These are phyloP conservation scores for Rhodotorula paludigena DNA, from an alignment of 768 basidiomycete species.

Conservation along the genomic window DNA sequence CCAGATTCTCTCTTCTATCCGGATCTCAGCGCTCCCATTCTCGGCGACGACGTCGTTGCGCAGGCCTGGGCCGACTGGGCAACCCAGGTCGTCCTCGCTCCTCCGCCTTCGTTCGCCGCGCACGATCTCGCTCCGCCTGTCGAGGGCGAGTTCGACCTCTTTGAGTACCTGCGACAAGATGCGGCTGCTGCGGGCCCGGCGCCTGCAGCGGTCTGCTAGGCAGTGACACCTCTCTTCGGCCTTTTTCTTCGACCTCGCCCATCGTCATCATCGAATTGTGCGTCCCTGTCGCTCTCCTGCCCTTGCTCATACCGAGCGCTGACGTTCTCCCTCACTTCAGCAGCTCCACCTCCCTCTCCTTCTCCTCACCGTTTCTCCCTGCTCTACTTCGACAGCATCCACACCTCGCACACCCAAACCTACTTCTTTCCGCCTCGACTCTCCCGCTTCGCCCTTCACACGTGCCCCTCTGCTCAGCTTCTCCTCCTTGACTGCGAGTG, in stretches of 20 bases:
- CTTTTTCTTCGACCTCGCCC: too few relatives aligned
- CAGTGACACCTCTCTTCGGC: not conserved
- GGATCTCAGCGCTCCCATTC: not conserved
- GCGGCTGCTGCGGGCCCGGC: not conserved
- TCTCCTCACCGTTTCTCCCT: not conserved
- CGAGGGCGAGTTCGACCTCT: constrained; percentile 19
- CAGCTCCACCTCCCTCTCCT: not conserved
- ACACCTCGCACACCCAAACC: too few relatives aligned
- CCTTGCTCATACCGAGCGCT: not conserved
- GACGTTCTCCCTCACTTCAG: not conserved
- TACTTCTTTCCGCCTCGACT: not conserved
- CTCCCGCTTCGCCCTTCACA: not conserved
- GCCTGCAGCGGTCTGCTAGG: constrained; percentile 24
- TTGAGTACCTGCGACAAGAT: constrained; percentile 27
- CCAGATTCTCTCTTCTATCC: constrained; percentile 32
- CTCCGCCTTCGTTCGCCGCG: not conserved
- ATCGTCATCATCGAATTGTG: not conserved
- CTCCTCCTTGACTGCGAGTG: not conserved
- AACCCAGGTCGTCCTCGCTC: not conserved
- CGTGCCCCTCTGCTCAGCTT: not conserved
- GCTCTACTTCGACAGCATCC: not conserved
- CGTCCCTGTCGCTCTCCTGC: not conserved
- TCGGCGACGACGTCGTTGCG: not conserved
- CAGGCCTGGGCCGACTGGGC: constrained; percentile 34
- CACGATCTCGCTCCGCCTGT: not conserved